These are phyloP conservation scores for Bromus sterilis DNA, from an alignment of 176 grass and related monocot species.

Conservation along the genomic window DNA sequence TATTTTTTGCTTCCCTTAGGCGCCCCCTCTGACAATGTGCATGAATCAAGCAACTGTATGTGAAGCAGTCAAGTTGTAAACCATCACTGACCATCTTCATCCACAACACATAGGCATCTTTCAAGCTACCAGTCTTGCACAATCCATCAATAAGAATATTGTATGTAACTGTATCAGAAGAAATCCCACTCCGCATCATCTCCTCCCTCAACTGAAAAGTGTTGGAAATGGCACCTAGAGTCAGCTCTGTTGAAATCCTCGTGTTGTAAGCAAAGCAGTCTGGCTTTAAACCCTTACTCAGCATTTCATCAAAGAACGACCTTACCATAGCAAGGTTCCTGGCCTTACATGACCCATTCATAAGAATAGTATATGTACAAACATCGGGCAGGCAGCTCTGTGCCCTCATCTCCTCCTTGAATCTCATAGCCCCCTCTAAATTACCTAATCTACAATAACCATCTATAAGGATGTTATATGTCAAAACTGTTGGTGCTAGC, in stretches of 20 bases:
- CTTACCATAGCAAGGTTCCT: conserved; percentile 55
- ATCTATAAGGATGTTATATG: conserved; percentile 74
- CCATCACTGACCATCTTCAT: conserved; percentile 64
- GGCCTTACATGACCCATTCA: conserved; percentile 62
- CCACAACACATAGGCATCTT: conserved; percentile 45
- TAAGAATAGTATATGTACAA: conserved; percentile 79
- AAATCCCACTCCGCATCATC: conserved; percentile 46
- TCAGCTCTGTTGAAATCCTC: conserved; percentile 53
- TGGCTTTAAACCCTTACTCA: conserved; percentile 48
- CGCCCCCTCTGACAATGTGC: conserved; percentile 48
- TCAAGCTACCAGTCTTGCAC: conserved; percentile 65
- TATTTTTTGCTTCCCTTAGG: conserved; percentile 46
- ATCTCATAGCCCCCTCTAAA: conserved; percentile 48
- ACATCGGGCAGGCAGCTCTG: conserved; percentile 50
- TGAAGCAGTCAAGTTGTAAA: conserved; percentile 60
- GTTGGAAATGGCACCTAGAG: conserved; percentile 29
- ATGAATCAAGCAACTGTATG: conserved; percentile 85
- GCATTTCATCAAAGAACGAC: conserved; percentile 76
- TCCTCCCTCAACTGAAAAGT: conserved; percentile 57
- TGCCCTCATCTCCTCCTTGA: conserved; percentile 58
- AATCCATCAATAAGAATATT: conserved; percentile 76
- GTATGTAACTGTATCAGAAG: conserved; percentile 52
- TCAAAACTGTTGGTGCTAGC: conserved; percentile 41
- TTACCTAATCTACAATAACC: conserved; percentile 61
- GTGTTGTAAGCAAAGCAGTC: conserved; percentile 73